Percentiles rank a stretch among this genome's conserved stretches.
Evolutionary conservation across 331 rosid species (phyloP).

Genomic region (Quercus lobata): DNA sequence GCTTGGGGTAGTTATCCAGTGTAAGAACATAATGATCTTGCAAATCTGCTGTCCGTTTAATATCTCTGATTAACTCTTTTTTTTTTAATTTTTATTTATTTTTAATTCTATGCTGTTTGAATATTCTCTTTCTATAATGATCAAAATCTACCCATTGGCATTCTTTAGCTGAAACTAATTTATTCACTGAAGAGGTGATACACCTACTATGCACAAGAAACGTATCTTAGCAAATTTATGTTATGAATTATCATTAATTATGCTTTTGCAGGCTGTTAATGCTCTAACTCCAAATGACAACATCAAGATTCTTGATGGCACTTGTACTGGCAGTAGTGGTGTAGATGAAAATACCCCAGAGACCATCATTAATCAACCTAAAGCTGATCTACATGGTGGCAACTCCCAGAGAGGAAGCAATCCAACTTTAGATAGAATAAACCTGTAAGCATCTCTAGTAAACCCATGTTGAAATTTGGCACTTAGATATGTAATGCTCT

Average conservation of each 20-base stretch:
- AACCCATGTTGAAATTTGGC: neutral
- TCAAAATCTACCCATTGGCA: neutral
- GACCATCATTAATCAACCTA: conserved; percentile 28
- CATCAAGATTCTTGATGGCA: conserved; percentile 22
- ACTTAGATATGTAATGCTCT: neutral
- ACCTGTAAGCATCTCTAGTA: conserved; percentile 55
- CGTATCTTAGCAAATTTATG: conserved; percentile 4
- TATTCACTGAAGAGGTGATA: neutral
- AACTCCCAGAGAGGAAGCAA: conserved; percentile 47
- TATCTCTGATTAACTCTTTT: neutral
- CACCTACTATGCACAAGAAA: neutral
- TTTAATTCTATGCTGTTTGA: neutral
- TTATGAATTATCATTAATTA: neutral
- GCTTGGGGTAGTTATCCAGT: too few relatives aligned
- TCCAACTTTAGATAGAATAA: conserved; percentile 76
- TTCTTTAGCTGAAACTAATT: neutral
- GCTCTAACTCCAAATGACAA: conserved; percentile 21
- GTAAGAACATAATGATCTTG: neutral
- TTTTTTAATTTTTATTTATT: too few relatives aligned
- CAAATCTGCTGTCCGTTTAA: neutral
- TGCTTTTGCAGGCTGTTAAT: conserved; percentile 28
- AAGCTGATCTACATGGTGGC: conserved; percentile 28
- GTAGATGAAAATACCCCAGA: conserved; percentile 31
- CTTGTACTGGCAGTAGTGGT: conserved; percentile 3
- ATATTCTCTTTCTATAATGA: neutral